Base-by-base conservation (phyloP, 2,329 filamentous ascomycete species). In the Alternaria ethzedia region DNA sequence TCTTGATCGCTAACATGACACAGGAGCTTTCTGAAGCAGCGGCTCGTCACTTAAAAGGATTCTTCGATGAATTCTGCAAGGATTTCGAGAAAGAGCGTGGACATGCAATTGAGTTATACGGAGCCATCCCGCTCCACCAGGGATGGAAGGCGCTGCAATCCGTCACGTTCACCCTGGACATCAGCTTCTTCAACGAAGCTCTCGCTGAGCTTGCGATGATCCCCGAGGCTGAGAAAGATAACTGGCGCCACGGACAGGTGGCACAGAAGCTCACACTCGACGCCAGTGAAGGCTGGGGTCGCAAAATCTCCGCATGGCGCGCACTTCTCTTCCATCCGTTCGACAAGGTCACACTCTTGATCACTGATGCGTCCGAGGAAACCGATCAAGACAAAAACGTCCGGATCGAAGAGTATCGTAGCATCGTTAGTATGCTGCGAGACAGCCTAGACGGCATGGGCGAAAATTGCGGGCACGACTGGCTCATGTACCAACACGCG, bases 271-370 rank as follows among this genome's bases (percentile, higher is more conserved):
- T 41, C 32, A 2, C 9, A 15, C 32, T 41, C 8, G 4, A 41
- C 32, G 8, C 2, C 8, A 8, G 3, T 41, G 10, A 7, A 41
- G 8, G 3, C 0, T 5, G 32, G 32, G 10, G 2, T 0, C 8
- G 8, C 32, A 5, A 36, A n/a, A n/a, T n/a, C 15, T 4, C 15
- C 3, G 2, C 10, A 2, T 41, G 8, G 36, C 36, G 36, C 15
- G 36, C 36, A 41, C 15, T 41, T 4, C 36, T 41, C 4, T 4
- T 41, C 5, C 36, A 10, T 17, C 36, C 36, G 1, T 41, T 41
- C 36, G 36, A 41, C 8, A 41, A 41, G 2, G 36, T 41, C 36
- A 41, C 36, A 5, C 8, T 41, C 3, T 2, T 41, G 0, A 41
- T 41, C 1, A 41, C 36, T 2, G 15, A 17, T 2, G 15, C 36